Evolutionary conservation across 23 red algal species (phyloP), one percentile per base, ranked within the genome.

Genomic region (Gracilaria caudata): DNA sequence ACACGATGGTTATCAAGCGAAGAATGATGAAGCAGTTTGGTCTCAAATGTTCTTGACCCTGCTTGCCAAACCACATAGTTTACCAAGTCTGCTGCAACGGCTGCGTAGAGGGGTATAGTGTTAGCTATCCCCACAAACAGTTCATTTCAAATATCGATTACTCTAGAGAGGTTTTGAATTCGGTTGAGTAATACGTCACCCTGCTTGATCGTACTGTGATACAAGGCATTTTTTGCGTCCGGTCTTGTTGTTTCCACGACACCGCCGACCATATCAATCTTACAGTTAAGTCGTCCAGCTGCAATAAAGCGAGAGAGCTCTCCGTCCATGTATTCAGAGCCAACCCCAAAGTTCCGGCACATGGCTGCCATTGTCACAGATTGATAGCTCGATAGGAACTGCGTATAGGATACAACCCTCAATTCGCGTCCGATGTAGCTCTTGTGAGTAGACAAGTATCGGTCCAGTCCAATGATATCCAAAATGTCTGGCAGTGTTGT

Each of bases 161-260:
- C 83, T 44, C 97, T 38, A n/a, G 93, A 95, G 49, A 99, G 90
- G 25, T 99, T 99, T 79, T 99, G 97, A 17, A 99, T 73, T 36
- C 94, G 86, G 74, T 99, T 99, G n/a, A 99, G 88, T 41, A 99
- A 63, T 11, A 83, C 64, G 64, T 99, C 97, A 21, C 97, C 97
- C 40, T 96, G 85, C 86, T 95, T 95, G 78, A 99, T 93, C 1
- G 88, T 91, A 40, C 86, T 54, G 25, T 95, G 88, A 72, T 99
- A 99, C 51, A 95, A 57, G 4, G 89, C 89, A 59, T 89, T 95
- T 58, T 90, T 86, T 4, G 97, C 82, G 72, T 95, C 97, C 8
- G 93, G 87, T 51, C 97, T 84, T 23, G 77, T 95, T 19, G 97
- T 95, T 75, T 94, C 81, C 26, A 99, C 88, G 17, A 95, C 84